Evolutionary conservation across 2,329 filamentous ascomycete genomes (phyloP).

Genomic region (Xylariaceae sp.): DNA sequence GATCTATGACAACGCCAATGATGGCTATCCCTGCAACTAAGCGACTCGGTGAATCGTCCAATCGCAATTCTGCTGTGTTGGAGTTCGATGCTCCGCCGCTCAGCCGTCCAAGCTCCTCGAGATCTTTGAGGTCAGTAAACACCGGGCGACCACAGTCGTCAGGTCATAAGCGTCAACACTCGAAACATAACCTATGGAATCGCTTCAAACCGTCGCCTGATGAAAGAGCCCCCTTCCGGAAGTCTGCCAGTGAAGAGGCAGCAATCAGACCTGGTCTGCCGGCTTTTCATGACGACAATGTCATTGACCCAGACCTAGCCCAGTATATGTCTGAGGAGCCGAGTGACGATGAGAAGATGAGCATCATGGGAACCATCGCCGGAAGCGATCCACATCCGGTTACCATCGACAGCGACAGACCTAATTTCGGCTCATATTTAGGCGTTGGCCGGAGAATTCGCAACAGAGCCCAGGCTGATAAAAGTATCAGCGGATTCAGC

Average conservation of each 20-base stretch:
- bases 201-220: slow-evolving; percentile 67
- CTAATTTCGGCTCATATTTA: slow-evolving; percentile 66
- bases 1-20: slow-evolving; percentile 60
- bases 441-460: slow-evolving; percentile 71
- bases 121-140: slow-evolving; percentile 74
- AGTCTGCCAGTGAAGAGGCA: slow-evolving; percentile 60
- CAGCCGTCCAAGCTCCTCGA: slow-evolving; percentile 86
- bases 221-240: slow-evolving; percentile 83
- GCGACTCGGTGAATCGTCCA: slow-evolving; percentile 65
- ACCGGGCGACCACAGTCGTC: slow-evolving; percentile 67
- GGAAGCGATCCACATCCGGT: slow-evolving; percentile 58
- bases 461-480: slow-evolving; percentile 62
- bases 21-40: slow-evolving; percentile 65
- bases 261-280: slow-evolving; percentile 64
- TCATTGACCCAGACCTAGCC: slow-evolving; percentile 93
- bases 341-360: slow-evolving; percentile 87
- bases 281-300: slow-evolving; percentile 97
- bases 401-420: slow-evolving; percentile 68
- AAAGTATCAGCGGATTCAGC: slow-evolving; percentile 66
- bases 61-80: slow-evolving; percentile 79
- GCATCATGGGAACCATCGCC: slow-evolving; percentile 73
- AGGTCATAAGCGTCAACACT: slow-evolving; percentile 78
- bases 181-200: slow-evolving; percentile 76
- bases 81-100: slow-evolving; percentile 84
- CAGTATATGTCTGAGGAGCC: slow-evolving; percentile 95